These are phyloP conservation scores for Lipomyces lipofer DNA, from an alignment of 805 yeast species.

Conservation along the genomic window DNA sequence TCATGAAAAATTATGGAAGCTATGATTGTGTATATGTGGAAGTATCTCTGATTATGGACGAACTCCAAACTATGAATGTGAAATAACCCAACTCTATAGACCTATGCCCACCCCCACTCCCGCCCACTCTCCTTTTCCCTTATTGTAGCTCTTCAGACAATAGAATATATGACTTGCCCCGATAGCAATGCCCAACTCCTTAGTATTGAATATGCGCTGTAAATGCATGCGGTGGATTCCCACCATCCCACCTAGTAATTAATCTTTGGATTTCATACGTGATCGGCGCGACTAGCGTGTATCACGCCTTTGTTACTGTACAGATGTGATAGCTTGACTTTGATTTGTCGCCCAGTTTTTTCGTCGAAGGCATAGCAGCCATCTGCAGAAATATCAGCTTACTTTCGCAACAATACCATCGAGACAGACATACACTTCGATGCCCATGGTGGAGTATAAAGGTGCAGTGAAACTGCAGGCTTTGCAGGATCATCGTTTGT, in stretches of 20 bases:
- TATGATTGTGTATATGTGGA: no score
- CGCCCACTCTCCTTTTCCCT: no score
- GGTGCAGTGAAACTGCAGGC: constrained; percentile 62
- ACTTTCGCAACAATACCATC: constrained; percentile 40
- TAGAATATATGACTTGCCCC: no score
- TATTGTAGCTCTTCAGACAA: no score
- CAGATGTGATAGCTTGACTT: constrained; percentile 50
- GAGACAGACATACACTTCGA: constrained; percentile 53
- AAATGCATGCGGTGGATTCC: no score
- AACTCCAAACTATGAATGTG: no score
- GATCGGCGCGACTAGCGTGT: constrained; percentile 5
- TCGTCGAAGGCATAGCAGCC: constrained; percentile 50
- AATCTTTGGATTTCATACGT: constrained; percentile 5
- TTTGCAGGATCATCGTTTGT: constrained; percentile 48
- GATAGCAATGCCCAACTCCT: no score
- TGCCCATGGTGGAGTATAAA: constrained; percentile 78
- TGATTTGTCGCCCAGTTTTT: constrained; percentile 42
- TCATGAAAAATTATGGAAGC: no score
- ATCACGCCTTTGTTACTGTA: constrained; percentile 60
- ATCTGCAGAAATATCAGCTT: constrained; percentile 4
- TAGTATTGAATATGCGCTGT: no score
- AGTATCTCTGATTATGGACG: no score
- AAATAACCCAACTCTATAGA: no score
- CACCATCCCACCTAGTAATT: not conserved
- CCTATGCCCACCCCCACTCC: no score